Base-by-base conservation (phyloP, 23 red algal species). In the Agarophyton chilense region DNA sequence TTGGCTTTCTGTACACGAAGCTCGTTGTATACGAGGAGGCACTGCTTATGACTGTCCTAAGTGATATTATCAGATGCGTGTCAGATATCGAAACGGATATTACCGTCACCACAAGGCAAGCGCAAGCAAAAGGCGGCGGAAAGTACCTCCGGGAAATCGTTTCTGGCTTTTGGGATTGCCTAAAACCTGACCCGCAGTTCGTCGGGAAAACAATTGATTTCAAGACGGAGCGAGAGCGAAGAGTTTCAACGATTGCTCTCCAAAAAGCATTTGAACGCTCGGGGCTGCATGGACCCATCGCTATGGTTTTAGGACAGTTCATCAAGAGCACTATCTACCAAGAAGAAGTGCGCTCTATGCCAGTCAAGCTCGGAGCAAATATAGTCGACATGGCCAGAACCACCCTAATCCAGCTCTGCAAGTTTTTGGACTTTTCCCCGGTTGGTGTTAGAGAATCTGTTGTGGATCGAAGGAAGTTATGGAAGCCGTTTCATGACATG, bases 51-150 rank as follows among this genome's bases (percentile, higher is more conserved):
- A 79, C 75, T 51, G 73, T 60, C 29, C 45, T 90, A n/a, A 90
- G 86, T 80, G 75, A 90, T 80, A 79, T 90, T 70, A 80, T 90
- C 38, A 81, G 52, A 47, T 79, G 75, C 28, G 72, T 81, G 18
- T 72, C 86, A 24, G 74, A 71, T 33, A 71, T 90, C 49, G 86
- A 79, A 72, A 72, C 66, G 26, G 55, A 79, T 19, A 55, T 54
- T 41, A 90, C 68, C 38, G 33, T 79, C 34, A 80, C 86, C n/a
- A 54, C 72, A 38, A 62, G 52, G 52, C 86, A 90, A 72, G 61
- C 75, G 18, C 36, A 52, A 31, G 72, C 73, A 19, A 72, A 90
- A 43, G 86, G 73, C 42, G 86, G 86, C 13, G 86, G 86, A 2
- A 40, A 50, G 29, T 63, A 43, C 42, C 55, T 90, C 26, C 72